phyloP scores from a whole-genome alignment of 78 protist genomes.

The Planoprotostelium fungivorum region DNA sequence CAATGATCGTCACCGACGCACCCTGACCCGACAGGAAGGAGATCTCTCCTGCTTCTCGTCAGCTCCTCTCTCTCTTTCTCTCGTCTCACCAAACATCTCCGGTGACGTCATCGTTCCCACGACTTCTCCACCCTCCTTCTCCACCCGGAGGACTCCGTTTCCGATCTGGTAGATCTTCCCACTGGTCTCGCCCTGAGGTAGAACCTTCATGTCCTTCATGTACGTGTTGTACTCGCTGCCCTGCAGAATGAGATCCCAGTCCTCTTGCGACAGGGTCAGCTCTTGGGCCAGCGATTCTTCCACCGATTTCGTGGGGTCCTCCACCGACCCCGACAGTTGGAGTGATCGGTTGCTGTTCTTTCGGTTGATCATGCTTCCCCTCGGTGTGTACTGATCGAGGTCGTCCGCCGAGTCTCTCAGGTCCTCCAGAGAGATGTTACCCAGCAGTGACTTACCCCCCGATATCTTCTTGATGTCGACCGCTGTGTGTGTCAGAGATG shows the following conservation, averaged over 20 bases:
- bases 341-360: neutral
- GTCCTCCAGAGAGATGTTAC: neutral
- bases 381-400: neutral
- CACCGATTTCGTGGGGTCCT: neutral
- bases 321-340: neutral
- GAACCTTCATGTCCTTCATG: neutral
- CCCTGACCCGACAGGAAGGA: neutral
- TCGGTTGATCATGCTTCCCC: neutral
- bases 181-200: neutral
- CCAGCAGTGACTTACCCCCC: neutral
- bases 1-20: neutral
- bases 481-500: neutral
- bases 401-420: neutral
- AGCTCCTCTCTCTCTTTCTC: no score
- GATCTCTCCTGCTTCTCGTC: neutral
- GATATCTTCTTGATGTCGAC: neutral
- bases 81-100: neutral
- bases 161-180: conserved; percentile 1
- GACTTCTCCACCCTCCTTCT: neutral
- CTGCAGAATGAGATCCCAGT: neutral
- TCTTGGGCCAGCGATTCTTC: neutral
- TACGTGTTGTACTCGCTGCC: neutral
- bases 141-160: neutral
- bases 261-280: neutral
- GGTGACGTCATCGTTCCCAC: neutral